Evolutionary conservation across 2,329 filamentous ascomycete genomes (phyloP).

Genomic region (Aureobasidium sp.): DNA sequence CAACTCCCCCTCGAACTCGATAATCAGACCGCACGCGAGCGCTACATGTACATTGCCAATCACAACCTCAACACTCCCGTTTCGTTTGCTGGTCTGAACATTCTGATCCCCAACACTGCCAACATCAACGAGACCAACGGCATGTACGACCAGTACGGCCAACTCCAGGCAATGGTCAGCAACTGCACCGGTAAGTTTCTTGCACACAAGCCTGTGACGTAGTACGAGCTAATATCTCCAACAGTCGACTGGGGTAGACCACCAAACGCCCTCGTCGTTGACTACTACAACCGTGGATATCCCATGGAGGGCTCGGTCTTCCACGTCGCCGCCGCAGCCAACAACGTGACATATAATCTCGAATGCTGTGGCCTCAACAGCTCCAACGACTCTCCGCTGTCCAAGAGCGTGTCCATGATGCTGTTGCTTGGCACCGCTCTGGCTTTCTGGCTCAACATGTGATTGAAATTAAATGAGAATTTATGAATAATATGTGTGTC

Average conservation of each 20-base stretch:
- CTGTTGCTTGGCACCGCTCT: too few species aligned
- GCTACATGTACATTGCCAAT: conserved; percentile 74
- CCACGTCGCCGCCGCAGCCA: conserved; percentile 60
- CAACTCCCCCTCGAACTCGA: conserved; percentile 66
- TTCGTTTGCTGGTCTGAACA: conserved; percentile 52
- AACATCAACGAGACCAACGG: conserved; percentile 67
- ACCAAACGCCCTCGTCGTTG: conserved; percentile 74
- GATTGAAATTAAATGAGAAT: too few species aligned
- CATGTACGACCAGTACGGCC: conserved; percentile 52
- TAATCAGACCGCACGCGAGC: conserved; percentile 43
- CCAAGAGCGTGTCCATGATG: not conserved
- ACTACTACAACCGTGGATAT: conserved; percentile 67
- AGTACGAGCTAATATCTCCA: not conserved
- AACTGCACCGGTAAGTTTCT: conserved; percentile 48
- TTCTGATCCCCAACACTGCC: conserved; percentile 67
- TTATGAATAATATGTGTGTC: too few species aligned
- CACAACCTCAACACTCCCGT: conserved; percentile 84
- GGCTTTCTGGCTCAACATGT: too few species aligned
- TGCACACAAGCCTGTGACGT: not conserved
- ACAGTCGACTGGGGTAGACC: conserved; percentile 54
- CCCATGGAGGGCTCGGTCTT: conserved; percentile 60
- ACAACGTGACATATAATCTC: conserved; percentile 62
- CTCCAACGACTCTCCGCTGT: too few species aligned
- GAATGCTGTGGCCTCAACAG: conserved; percentile 47
- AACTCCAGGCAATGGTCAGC: conserved; percentile 55